A percentile compares a stretch with the other conserved stretches of the same genome.
Evolutionary conservation across 2,329 filamentous ascomycete species (phyloP).

Genomic region (Dothistroma septosporum): DNA sequence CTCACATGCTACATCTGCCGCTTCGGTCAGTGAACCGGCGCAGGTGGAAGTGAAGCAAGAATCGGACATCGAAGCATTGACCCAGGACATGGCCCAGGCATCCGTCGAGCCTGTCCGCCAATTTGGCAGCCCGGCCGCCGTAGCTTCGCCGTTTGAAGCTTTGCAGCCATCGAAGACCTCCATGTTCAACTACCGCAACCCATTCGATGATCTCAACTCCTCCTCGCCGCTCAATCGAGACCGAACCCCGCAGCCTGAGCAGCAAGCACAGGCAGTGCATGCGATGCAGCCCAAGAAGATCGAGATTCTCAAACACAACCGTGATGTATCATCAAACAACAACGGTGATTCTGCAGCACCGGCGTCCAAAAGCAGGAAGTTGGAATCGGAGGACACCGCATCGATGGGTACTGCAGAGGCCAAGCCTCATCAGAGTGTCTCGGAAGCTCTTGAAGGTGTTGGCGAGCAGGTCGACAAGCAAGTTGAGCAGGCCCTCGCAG

Average conservation of each 20-base stretch:
- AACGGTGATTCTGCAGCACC: constrained; percentile 29
- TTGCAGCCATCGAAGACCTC: constrained; percentile 37
- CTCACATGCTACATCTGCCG: constrained; percentile 32
- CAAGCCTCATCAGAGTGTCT: constrained; percentile 54
- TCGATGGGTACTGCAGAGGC: constrained; percentile 11
- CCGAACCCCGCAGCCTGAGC: constrained; percentile 48
- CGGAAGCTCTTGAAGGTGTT: constrained; percentile 64
- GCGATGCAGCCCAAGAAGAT: constrained; percentile 34
- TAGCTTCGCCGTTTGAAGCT: constrained; percentile 38
- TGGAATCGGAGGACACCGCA: constrained; percentile 20
- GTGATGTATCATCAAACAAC: constrained; percentile 36
- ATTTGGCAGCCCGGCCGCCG: constrained; percentile 29
- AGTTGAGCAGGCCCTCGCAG: constrained; percentile 62
- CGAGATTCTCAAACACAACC: constrained; percentile 45
- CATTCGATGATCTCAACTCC: constrained; percentile 65
- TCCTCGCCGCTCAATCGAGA: constrained; percentile 60
- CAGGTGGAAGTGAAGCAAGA: constrained; percentile 11
- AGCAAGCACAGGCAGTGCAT: constrained; percentile 25
- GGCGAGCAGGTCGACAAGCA: constrained; percentile 57
- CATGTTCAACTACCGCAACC: constrained; percentile 68
- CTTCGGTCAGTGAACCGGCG: constrained; percentile 3
- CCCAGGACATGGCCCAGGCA: constrained; percentile 44
- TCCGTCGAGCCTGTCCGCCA: constrained; percentile 38
- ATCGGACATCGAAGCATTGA: constrained; percentile 39
- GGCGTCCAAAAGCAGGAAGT: constrained; percentile 37